Evolutionary conservation across 257 asterid genomes (phyloP).

Genomic region (Apocynum venetum): DNA sequence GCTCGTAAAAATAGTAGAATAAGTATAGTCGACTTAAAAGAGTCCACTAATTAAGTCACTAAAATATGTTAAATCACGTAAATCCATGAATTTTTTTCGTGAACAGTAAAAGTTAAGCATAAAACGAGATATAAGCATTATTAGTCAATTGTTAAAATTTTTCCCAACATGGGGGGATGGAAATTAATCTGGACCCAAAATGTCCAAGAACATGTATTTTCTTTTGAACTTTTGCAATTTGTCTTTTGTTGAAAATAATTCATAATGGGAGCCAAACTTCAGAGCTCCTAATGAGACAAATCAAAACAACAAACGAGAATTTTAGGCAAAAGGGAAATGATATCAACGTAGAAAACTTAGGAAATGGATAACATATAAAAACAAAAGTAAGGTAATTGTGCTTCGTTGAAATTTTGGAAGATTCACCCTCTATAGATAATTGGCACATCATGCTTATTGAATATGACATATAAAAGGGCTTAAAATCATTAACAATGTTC

Average conservation of each 20-base stretch:
- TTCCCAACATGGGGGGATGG: not conserved
- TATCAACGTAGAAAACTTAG: constrained; percentile 30
- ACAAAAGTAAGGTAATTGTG: constrained; percentile 39
- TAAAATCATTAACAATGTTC: too few relatives aligned
- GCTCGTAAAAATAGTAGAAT: too few relatives aligned
- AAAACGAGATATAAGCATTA: too few relatives aligned
- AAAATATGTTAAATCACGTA: too few relatives aligned
- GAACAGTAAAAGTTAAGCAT: too few relatives aligned
- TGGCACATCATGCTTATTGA: constrained; percentile 43
- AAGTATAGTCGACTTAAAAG: too few relatives aligned
- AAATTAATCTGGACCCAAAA: not conserved
- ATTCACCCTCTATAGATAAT: constrained; percentile 26
- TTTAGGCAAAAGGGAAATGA: constrained; percentile 46
- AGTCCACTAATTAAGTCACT: too few relatives aligned
- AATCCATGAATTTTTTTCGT: too few relatives aligned
- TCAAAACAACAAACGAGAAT: constrained; percentile 17
- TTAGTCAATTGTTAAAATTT: too few relatives aligned
- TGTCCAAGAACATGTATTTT: not conserved
- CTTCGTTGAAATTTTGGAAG: constrained; percentile 29
- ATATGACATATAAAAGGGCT: constrained; percentile 26
- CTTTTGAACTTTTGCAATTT: not conserved
- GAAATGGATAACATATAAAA: constrained; percentile 28
- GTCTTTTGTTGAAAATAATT: not conserved
- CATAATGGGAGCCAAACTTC: not conserved
- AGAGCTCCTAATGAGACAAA: constrained; percentile 26